Evolutionary conservation across 345 rosid species (phyloP).

Genomic region (Punica granatum): DNA sequence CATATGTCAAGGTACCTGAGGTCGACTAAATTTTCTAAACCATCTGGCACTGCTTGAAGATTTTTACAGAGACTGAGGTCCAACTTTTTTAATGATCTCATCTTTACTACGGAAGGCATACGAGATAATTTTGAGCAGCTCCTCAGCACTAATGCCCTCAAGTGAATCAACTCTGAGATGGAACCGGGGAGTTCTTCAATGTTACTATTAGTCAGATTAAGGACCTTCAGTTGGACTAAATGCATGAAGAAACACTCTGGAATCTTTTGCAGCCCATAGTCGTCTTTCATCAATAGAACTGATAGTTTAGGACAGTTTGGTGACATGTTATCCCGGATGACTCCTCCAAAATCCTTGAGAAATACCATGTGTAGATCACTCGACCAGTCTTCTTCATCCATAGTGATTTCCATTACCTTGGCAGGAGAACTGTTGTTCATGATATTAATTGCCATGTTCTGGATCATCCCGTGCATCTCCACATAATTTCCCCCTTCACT

Average conservation of each 20-base stretch:
- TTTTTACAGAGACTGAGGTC: background rate
- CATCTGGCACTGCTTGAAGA: constrained; percentile 12
- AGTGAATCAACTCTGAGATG: constrained; percentile 5
- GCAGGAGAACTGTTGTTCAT: background rate
- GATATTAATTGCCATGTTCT: constrained; percentile 17
- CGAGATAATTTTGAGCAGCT: fast-evolving
- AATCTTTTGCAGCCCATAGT: fast-evolving
- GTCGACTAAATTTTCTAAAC: constrained; percentile 12
- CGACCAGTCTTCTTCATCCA: background rate
- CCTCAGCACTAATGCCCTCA: constrained; percentile 7
- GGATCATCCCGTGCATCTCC: constrained; percentile 16
- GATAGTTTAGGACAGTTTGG: constrained; percentile 10
- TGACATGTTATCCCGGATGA: background rate
- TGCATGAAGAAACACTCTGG: background rate
- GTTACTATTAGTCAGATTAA: fast-evolving
- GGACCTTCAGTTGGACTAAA: background rate
- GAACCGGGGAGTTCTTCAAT: constrained; percentile 12
- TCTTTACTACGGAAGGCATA: constrained; percentile 13
- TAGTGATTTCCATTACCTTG: background rate
- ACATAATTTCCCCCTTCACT: background rate
- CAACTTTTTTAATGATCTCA: background rate
- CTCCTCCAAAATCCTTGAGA: background rate
- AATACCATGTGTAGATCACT: constrained; percentile 8
- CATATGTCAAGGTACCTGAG: constrained; percentile 7
- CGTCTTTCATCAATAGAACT: fast-evolving